phyloP scores from a whole-genome alignment of 331 rosid genomes.

The Stylosanthes scabra region DNA sequence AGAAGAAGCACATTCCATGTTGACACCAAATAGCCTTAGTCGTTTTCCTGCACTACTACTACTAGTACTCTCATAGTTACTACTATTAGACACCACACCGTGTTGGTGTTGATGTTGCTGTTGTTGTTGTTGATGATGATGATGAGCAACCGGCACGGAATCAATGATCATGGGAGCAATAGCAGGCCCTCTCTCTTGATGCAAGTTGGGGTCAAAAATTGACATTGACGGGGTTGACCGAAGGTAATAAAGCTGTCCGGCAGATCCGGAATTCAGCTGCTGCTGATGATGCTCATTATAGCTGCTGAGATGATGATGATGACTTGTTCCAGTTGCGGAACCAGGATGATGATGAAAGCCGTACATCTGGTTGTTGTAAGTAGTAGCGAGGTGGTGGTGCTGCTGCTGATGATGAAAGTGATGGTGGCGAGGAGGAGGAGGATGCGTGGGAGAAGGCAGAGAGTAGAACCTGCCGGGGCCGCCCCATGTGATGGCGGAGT shows the following conservation, averaged over 20 bases:
- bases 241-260: conserved; percentile 37
- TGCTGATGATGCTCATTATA: conserved; percentile 1
- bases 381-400: not conserved
- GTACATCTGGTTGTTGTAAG: conserved; percentile 42
- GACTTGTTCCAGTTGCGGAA: not conserved
- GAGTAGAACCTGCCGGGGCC: conserved; percentile 50
- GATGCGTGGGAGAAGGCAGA: conserved; percentile 32
- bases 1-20: conserved; percentile 73
- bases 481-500: conserved; percentile 52
- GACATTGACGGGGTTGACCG: conserved; percentile 31
- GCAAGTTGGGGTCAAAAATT: conserved; percentile 7
- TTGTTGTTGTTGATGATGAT: conserved; percentile 31
- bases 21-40: conserved; percentile 85
- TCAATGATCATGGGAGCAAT: conserved; percentile 58
- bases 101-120: not conserved
- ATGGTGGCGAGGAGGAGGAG: conserved; percentile 33
- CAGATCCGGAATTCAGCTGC: conserved; percentile 37
- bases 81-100: not conserved
- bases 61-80: not conserved
- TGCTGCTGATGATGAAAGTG: conserved; percentile 37
- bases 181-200: conserved; percentile 27
- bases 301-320: not conserved
- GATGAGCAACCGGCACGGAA: conserved; percentile 55
- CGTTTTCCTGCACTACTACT: conserved; percentile 41
- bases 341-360: conserved; percentile 45